phyloP scores from a whole-genome alignment of 164 flowering plant species.

The Berberis thunbergii region DNA sequence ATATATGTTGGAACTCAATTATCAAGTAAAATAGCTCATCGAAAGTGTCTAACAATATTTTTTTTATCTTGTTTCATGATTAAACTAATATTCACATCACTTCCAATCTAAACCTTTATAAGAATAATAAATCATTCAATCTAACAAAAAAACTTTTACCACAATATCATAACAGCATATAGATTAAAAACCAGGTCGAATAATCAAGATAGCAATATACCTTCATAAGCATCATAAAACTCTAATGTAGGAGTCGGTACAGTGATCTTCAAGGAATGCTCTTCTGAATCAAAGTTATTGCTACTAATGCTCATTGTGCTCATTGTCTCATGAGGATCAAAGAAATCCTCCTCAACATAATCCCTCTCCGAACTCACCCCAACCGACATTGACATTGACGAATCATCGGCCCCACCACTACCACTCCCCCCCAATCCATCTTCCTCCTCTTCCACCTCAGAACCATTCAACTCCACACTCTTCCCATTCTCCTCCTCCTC shows the following conservation, averaged over 20 bases:
- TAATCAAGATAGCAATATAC: constrained; percentile 22
- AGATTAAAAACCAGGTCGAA: background rate
- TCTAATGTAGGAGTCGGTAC: constrained; percentile 35
- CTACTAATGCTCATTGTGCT: constrained; percentile 45
- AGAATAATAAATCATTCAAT: no score
- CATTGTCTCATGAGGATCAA: constrained; percentile 43
- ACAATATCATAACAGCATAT: background rate
- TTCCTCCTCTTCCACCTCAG: no score
- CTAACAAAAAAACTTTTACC: background rate
- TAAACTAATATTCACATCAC: no score
- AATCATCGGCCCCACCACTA: constrained; percentile 11
- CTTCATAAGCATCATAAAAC: constrained; percentile 91
- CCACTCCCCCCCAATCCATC: no score
- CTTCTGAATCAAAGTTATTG: constrained; percentile 32
- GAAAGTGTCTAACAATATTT: no score
- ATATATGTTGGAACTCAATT: no score
- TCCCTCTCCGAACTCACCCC: constrained; percentile 17
- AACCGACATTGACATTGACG: constrained; percentile 6
- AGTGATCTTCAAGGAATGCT: constrained; percentile 18
- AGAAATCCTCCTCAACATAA: constrained; percentile 30
- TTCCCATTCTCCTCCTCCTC: no score
- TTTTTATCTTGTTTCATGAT: no score
- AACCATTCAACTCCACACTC: no score
- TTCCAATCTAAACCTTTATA: no score
- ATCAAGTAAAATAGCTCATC: no score